phyloP scores from a whole-genome alignment of 2,329 filamentous ascomycete genomes.

The Parasarocladium wereldwijsianum region DNA sequence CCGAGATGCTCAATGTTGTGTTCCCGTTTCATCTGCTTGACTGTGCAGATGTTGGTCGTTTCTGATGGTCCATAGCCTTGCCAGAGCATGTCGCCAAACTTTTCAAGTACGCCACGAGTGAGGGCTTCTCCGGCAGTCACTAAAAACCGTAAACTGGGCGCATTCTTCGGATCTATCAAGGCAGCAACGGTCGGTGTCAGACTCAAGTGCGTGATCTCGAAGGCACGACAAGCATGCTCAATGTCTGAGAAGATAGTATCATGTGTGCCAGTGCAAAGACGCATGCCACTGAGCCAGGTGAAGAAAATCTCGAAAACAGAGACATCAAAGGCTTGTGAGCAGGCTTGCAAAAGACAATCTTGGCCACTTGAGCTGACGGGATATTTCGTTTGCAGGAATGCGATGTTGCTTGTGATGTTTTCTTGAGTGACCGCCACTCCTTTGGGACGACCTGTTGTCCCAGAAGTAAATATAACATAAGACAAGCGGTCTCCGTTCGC shows the following conservation, averaged over 20 bases:
- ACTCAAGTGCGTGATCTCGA: constrained; percentile 65
- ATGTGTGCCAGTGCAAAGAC: constrained; percentile 60
- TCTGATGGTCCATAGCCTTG: constrained; percentile 79
- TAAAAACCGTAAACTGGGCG: constrained; percentile 59
- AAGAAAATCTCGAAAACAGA: constrained; percentile 89
- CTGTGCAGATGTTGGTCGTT: constrained; percentile 76
- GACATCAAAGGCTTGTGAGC: constrained; percentile 74
- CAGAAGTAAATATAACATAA: constrained; percentile 73
- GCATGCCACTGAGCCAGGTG: constrained; percentile 64
- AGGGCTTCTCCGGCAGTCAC: constrained; percentile 73
- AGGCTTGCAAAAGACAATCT: constrained; percentile 63
- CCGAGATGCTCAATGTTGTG: constrained; percentile 67
- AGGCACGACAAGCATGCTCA: constrained; percentile 45
- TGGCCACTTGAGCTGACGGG: constrained; percentile 25
- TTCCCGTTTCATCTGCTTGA: constrained; percentile 42
- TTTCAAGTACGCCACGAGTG: constrained; percentile 52
- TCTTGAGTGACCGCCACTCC: constrained; percentile 64
- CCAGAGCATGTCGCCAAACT: constrained; percentile 57
- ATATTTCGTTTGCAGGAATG: constrained; percentile 50
- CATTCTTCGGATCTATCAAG: constrained; percentile 51
- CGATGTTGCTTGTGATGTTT: constrained; percentile 66
- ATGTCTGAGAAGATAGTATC: constrained; percentile 62
- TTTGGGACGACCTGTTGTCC: constrained; percentile 68
- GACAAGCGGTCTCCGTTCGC: constrained; percentile 39
- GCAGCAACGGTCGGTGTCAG: constrained; percentile 76